Evolutionary conservation across 1,284 basidiomycete genomes (phyloP).

Genomic region (Athelia psychrophila): DNA sequence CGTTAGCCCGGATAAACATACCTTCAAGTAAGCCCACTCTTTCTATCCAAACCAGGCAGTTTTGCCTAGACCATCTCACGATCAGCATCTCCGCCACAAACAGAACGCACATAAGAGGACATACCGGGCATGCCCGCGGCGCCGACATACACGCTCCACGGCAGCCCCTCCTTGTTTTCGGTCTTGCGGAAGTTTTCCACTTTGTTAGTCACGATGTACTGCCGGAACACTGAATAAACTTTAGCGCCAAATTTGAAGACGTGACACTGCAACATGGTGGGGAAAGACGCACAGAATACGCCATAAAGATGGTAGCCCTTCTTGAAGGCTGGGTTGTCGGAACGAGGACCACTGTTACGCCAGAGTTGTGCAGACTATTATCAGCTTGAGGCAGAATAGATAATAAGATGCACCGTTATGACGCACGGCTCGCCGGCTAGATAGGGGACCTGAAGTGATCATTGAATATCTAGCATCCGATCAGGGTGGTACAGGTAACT

Average conservation of each 20-base stretch:
- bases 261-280: too few species aligned
- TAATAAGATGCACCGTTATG: neutral
- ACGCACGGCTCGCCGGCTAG: slow-evolving; percentile 39
- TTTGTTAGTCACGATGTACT: slow-evolving; percentile 21
- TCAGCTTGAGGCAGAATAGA: neutral
- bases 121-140: slow-evolving; percentile 45
- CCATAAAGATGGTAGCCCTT: slow-evolving; percentile 44
- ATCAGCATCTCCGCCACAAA: slow-evolving; percentile 53
- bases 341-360: slow-evolving; percentile 43
- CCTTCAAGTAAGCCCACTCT: slow-evolving; percentile 28
- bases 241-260: too few species aligned
- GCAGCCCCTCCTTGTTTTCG: slow-evolving; percentile 35
- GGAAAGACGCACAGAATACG: too few species aligned
- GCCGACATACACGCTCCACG: slow-evolving; percentile 46
- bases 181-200: slow-evolving; percentile 12
- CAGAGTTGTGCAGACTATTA: slow-evolving; percentile 28
- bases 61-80: slow-evolving; percentile 56
- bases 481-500: too few species aligned
- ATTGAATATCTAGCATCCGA: slow-evolving; percentile 4
- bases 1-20: slow-evolving; percentile 8
- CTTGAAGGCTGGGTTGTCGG: slow-evolving; percentile 35
- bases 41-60: slow-evolving; percentile 37
- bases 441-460: slow-evolving; percentile 22
- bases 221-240: slow-evolving; percentile 24
- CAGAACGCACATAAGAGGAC: slow-evolving; percentile 39